Evolutionary conservation across 1,284 basidiomycete genomes (phyloP), one percentile per base, ranked within the genome.

Genomic region (Malassezia restricta): DNA sequence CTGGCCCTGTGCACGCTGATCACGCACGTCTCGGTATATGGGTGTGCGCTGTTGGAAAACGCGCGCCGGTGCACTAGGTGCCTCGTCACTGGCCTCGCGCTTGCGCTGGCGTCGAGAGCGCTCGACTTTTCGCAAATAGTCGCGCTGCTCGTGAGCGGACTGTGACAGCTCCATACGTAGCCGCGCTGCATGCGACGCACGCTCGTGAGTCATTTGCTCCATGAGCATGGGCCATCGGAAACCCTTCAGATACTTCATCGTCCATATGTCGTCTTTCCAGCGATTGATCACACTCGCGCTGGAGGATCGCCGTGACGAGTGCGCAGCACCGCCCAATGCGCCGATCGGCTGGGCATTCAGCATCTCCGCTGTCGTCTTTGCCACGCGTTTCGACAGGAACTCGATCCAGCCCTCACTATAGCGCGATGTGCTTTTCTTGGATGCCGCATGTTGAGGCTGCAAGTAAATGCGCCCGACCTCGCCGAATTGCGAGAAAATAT

Each of bases 181-280:
- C 62, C 86, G 83, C 1, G 90, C 87, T 6, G 84, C 78, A 69
- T 91, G 88, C 6, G 87, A 78, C 24, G 91, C 89, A 14, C 87
- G 82, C 76, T 98, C 94, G 68, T 95, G 86, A 30, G 92, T 88
- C 69, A 99, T 85, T 79, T 96, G 92, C 75, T 96, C 94, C 9
- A 88, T 91, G 56, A 99, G 78, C 91, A 95, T 95, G 74, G 85
- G 84, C 94, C 94, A 98, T 74, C 94, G 96, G 79, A 96, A 99
- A 60, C 83, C 86, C 6, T 89, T 89, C 47, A 99, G 78, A 72
- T 98, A 99, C 74, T 92, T 92, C 89, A 98, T 94, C 40, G 94
- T 96, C 94, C 94, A 98, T 6, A 99, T 83, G 62, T 98, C 91
- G 69, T 98, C 90, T 68, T 87, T 79, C 87, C 88, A 96, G 54